phyloP scores from a whole-genome alignment of 78 protist genomes.

The Neovahlkampfia damariscottae region DNA sequence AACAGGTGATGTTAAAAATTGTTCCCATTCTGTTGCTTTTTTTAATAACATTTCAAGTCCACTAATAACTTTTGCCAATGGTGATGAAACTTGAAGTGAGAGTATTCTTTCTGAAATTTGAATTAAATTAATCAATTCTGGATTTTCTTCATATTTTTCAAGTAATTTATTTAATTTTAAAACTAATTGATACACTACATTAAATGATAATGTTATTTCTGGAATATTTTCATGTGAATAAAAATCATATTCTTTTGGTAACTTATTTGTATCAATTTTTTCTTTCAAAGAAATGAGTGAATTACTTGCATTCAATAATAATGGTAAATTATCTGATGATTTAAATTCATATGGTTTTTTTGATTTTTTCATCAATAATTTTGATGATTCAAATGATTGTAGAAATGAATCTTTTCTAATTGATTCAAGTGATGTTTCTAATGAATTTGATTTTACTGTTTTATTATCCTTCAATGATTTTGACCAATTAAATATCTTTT shows the following conservation, averaged over 20 bases:
- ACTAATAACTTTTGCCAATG: slow-evolving; percentile 16
- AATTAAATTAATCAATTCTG: background rate
- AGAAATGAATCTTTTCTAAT: too few species aligned
- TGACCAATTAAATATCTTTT: too few species aligned
- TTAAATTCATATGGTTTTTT: too few species aligned
- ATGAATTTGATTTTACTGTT: too few species aligned
- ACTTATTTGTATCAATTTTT: background rate
- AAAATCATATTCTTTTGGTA: background rate
- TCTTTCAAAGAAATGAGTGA: background rate
- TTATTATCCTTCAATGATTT: too few species aligned
- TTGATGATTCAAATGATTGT: too few species aligned
- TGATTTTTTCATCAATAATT: too few species aligned
- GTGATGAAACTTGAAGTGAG: background rate
- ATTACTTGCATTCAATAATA: background rate
- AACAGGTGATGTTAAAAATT: background rate
- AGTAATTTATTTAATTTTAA: background rate
- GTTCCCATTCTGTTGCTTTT: slow-evolving; percentile 43
- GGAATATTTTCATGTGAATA: background rate
- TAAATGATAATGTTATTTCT: background rate
- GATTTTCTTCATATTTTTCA: background rate
- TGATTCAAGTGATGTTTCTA: too few species aligned
- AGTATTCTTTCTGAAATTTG: background rate
- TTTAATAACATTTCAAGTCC: slow-evolving; percentile 40
- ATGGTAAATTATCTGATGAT: background rate
- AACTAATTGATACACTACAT: background rate